A percentile compares a stretch with the other conserved stretches of the same genome.
Evolutionary conservation across 768 basidiomycete genomes (phyloP).

Genomic region (Xerocomus potaroensis): DNA sequence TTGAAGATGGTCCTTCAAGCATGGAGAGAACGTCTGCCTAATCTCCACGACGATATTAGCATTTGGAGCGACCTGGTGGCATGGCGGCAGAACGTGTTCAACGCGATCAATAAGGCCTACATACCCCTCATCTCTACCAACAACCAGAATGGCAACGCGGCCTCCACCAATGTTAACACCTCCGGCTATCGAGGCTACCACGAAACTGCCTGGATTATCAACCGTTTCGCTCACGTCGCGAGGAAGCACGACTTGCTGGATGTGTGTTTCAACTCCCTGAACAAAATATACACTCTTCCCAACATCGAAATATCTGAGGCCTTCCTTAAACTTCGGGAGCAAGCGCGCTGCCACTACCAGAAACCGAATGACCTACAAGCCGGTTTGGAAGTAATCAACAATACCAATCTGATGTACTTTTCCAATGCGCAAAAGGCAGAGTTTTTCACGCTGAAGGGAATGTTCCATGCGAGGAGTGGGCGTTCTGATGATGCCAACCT

Average conservation of each 20-base stretch:
- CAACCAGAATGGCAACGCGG: conserved; percentile 46
- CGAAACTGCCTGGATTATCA: conserved; percentile 99
- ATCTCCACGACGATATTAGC: conserved; percentile 94
- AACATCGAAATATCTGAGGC: conserved; percentile 99
- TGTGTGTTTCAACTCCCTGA: conserved; percentile 90
- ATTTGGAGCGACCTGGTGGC: conserved; percentile 99
- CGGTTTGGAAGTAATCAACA: conserved; percentile 98
- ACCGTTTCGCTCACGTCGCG: conserved; percentile 97
- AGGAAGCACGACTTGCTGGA: conserved; percentile 95
- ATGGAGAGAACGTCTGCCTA: conserved; percentile 95
- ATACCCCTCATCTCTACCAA: conserved; percentile 77
- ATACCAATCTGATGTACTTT: conserved; percentile 99
- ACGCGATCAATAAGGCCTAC: conserved; percentile 93
- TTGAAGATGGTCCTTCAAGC: conserved; percentile 95
- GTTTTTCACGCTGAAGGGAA: conserved; percentile 96
- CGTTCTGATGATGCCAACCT: conserved; percentile 86
- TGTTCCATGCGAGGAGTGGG: conserved; percentile 90
- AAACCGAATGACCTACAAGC: conserved; percentile 90
- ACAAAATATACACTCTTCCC: conserved; percentile 96
- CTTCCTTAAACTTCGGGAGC: conserved; percentile 96
- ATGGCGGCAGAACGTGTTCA: conserved; percentile 98
- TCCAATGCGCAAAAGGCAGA: conserved; percentile 92
- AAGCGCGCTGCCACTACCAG: conserved; percentile 97
- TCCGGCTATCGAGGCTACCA: conserved; percentile 96
- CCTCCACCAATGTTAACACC: conserved; percentile 63